These are phyloP conservation scores for Myxozyma sirexii DNA, from an alignment of 805 yeast species.

Conservation along the genomic window DNA sequence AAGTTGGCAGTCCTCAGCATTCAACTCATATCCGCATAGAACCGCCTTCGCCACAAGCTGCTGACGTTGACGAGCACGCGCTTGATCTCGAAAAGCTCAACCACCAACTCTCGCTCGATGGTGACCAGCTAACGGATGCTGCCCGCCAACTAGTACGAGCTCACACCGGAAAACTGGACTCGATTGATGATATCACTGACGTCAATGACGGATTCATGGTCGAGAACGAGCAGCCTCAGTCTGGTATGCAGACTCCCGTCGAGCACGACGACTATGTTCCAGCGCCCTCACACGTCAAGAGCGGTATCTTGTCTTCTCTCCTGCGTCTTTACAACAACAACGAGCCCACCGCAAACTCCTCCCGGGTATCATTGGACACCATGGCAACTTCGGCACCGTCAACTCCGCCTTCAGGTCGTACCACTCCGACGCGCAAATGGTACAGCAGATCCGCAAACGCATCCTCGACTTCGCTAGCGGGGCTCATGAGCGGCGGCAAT, in stretches of 20 bases:
- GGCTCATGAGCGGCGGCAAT: constrained; percentile 15
- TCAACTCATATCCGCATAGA: not conserved
- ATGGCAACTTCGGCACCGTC: not conserved
- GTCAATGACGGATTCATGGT: constrained; percentile 16
- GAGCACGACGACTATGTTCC: constrained; percentile 52
- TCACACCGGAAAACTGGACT: constrained; percentile 21
- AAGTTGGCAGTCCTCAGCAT: not conserved
- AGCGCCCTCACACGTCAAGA: constrained; percentile 69
- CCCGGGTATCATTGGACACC: constrained; percentile 9
- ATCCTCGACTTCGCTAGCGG: constrained; percentile 35
- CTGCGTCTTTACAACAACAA: constrained; percentile 60
- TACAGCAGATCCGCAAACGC: constrained; percentile 35
- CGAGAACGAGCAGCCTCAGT: constrained; percentile 21
- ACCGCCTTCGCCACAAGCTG: not conserved
- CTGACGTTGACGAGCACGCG: not conserved
- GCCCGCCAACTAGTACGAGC: constrained; percentile 34
- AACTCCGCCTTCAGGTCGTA: constrained; percentile 13
- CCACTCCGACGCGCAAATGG: constrained; percentile 37
- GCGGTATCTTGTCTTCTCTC: constrained; percentile 83
- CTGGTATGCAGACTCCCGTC: constrained; percentile 29
- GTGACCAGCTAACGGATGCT: constrained; percentile 24
- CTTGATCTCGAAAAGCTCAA: constrained; percentile 22
- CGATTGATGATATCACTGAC: not conserved
- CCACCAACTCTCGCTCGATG: constrained; percentile 3
- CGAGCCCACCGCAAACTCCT: constrained; percentile 19